Percentiles rank a stretch among this genome's conserved stretches.
Conservation (phyloP, 768 basidiomycete species). For the Amanita pallidorosea region DNA sequence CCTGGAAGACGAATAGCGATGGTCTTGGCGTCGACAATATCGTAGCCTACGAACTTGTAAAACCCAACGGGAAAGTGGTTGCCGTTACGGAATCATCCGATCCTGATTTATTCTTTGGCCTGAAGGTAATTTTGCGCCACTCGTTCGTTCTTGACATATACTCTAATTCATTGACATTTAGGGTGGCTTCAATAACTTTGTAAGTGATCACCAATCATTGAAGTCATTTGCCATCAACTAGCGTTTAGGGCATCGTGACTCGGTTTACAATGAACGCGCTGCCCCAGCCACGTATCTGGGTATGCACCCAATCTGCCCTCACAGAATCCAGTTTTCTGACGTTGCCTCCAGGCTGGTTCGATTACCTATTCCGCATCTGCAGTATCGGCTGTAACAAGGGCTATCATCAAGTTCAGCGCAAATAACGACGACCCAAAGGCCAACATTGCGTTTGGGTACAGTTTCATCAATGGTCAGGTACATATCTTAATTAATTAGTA, state of each 20-base stretch:
- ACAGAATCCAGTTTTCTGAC: not conserved
- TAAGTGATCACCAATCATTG: slow-evolving; percentile 1
- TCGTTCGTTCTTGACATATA: no score
- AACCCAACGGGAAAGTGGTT: slow-evolving; percentile 38
- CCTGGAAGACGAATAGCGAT: slow-evolving; percentile 25
- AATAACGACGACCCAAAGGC: slow-evolving; percentile 42
- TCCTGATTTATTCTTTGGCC: slow-evolving; percentile 29
- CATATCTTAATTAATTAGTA: not conserved
- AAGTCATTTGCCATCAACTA: not conserved
- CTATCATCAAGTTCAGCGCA: slow-evolving; percentile 28
- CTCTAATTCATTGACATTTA: slow-evolving; percentile 10
- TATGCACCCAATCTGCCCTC: slow-evolving; percentile 15
- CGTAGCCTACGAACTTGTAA: slow-evolving; percentile 43
- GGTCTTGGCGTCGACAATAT: slow-evolving; percentile 30
- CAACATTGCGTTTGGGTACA: slow-evolving; percentile 35
- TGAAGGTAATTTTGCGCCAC: slow-evolving; percentile 18
- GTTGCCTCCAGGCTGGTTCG: slow-evolving; percentile 32
- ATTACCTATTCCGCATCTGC: slow-evolving; percentile 19
- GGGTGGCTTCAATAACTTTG: slow-evolving; percentile 59
- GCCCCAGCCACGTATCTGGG: slow-evolving; percentile 52
- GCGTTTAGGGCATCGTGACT: slow-evolving; percentile 45
- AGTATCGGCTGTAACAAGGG: slow-evolving; percentile 20
- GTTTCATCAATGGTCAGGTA: slow-evolving; percentile 24
- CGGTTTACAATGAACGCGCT: slow-evolving; percentile 41
- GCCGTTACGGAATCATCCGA: slow-evolving; percentile 23